Percentiles rank a stretch among this genome's conserved stretches.
phyloP scores from a whole-genome alignment of 352 stramenopile genomes.

The Stephanocyclus meneghinianus region DNA sequence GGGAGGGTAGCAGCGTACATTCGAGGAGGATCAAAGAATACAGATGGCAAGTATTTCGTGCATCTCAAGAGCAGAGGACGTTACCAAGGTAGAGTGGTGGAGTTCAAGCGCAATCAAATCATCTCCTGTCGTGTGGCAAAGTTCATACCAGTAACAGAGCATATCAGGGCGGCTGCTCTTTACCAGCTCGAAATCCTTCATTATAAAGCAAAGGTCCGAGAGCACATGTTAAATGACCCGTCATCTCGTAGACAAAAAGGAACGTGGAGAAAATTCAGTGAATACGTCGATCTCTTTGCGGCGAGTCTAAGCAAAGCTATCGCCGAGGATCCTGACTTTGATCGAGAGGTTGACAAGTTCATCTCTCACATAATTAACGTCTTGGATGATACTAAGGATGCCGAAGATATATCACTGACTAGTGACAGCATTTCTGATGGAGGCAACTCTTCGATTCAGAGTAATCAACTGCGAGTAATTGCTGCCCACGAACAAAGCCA shows the following conservation, averaged over 20 bases:
- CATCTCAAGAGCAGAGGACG: conserved; percentile 49
- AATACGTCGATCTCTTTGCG: conserved; percentile 73
- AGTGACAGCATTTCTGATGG: conserved; percentile 5
- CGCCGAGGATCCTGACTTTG: conserved; percentile 74
- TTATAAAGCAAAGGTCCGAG: conserved; percentile 61
- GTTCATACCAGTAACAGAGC: conserved; percentile 79
- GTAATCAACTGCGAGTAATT: neutral
- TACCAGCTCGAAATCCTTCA: conserved; percentile 76
- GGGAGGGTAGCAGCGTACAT: conserved; percentile 67
- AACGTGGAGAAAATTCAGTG: conserved; percentile 62
- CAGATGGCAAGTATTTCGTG: conserved; percentile 69
- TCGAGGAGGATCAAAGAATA: conserved; percentile 58
- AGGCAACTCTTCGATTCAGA: conserved; percentile 4
- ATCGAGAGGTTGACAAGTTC: conserved; percentile 75
- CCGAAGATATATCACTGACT: neutral
- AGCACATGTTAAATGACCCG: conserved; percentile 47
- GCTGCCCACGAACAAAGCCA: neutral
- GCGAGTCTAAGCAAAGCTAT: conserved; percentile 76
- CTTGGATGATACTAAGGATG: conserved; percentile 56
- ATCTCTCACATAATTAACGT: conserved; percentile 68
- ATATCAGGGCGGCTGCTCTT: conserved; percentile 68
- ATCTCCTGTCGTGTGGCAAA: conserved; percentile 65
- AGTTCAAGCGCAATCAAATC: conserved; percentile 69
- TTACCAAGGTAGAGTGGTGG: conserved; percentile 50
- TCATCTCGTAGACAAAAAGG: conserved; percentile 33